These are phyloP conservation scores for Chaetothyriales sp. DNA, from an alignment of 2,329 filamentous ascomycete species.

Conservation along the genomic window DNA sequence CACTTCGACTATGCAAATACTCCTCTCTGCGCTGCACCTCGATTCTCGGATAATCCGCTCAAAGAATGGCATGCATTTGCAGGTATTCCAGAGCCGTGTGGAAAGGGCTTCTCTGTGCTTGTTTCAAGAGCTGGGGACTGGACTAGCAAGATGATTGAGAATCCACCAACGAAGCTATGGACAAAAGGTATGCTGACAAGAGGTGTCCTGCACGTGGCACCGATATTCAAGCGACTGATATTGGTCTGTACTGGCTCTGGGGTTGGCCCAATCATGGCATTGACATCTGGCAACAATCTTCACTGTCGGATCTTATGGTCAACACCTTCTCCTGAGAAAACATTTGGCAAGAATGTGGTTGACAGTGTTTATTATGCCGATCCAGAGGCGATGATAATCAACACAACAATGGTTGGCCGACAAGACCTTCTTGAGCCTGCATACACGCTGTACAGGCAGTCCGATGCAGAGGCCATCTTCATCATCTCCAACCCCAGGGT, in stretches of 20 bases:
- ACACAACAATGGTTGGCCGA: conserved; percentile 47
- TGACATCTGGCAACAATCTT: conserved; percentile 38
- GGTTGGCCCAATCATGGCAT: conserved; percentile 54
- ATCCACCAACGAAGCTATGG: conserved; percentile 51
- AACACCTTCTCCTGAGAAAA: conserved; percentile 46
- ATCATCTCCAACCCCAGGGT: conserved; percentile 58
- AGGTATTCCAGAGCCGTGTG: conserved; percentile 49
- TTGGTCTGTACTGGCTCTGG: conserved; percentile 60
- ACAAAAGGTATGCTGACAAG: conserved; percentile 53
- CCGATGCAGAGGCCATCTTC: conserved; percentile 53
- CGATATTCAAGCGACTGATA: conserved; percentile 51
- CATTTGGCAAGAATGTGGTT: conserved; percentile 48
- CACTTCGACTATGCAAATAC: conserved; percentile 53
- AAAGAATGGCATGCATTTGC: conserved; percentile 66
- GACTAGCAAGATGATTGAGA: conserved; percentile 51
- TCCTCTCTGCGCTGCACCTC: conserved; percentile 42
- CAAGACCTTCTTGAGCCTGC: conserved; percentile 47
- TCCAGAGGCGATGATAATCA: conserved; percentile 51
- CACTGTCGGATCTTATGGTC: conserved; percentile 54
- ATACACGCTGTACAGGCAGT: conserved; percentile 36
- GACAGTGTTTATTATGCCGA: conserved; percentile 45
- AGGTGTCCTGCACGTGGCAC: conserved; percentile 54
- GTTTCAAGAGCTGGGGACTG: conserved; percentile 65
- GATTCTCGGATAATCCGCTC: conserved; percentile 50
- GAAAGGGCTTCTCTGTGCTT: conserved; percentile 50